Evolutionary conservation across 768 basidiomycete genomes (phyloP), one percentile per base, ranked within the genome.

Genomic region (Exidia glandulosa): DNA sequence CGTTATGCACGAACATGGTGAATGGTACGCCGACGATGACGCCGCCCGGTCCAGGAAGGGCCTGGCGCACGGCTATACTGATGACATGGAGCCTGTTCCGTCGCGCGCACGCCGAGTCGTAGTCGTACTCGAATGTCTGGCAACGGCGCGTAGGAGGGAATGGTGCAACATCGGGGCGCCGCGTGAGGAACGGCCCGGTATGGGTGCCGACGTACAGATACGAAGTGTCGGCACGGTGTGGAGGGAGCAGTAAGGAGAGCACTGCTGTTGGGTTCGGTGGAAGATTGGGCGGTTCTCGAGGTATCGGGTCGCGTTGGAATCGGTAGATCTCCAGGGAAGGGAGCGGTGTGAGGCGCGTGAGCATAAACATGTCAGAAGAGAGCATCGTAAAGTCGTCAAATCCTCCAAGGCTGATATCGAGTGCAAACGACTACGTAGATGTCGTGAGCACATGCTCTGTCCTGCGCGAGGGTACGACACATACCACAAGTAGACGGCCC

Each of bases 341-440:
- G 4, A 54, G 45, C 4, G 66, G 66, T 4, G 58, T 41, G 2
- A 62, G 59, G 13, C 69, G 69, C 12, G 81, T 78, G 16, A 82
- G 57, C 60, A 78, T 71, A 65, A 74, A 77, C 10, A 78, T 72
- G 2, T 76, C 72, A 10, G 68, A 67, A 3, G 75, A 73, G 50
- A 84, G 67, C 56, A 83, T 78, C 1, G 76, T 72, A 65, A 82
- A 80, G 66, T 81, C 78, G 63, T 68, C 74, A 1, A 73, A 69
- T 79, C 60, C 56, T 31, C 57, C 34, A 36, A 41, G 48, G 12
- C 34, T 25, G 30, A 7, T 36, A 25, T 41, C 31, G 30, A 41
- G 29, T 37, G 25, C 34, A 33, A 48, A 30, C 16, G 32, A 29
- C 12, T n/a, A n/a, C n/a, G n/a, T n/a, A n/a, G n/a, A 56, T 10